phyloP scores from a whole-genome alignment of 371 early-diverging fungal species.

The Rhizopus arrhizus region DNA sequence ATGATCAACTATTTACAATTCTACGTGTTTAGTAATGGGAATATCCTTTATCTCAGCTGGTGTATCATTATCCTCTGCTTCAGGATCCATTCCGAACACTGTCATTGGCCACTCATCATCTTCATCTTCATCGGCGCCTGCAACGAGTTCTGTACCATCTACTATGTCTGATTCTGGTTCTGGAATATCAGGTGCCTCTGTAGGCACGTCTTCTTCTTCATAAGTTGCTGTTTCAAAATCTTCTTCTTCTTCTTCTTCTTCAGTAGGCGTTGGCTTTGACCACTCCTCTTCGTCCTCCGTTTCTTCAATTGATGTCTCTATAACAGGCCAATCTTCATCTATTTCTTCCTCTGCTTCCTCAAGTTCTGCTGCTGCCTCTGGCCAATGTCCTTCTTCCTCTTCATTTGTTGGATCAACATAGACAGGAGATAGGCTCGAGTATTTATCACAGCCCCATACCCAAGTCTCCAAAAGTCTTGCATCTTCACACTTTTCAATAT shows the following conservation, averaged over 20 bases:
- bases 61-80: constrained; percentile 10
- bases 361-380: neutral
- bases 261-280: neutral
- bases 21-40: constrained; percentile 12
- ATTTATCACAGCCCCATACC: constrained; percentile 16
- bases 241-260: constrained; percentile 5
- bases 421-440: too few species aligned
- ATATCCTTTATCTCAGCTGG: constrained; percentile 14
- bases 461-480: constrained; percentile 16
- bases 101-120: constrained; percentile 31
- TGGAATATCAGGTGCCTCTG: constrained; percentile 16
- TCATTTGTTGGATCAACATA: neutral
- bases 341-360: constrained; percentile 9
- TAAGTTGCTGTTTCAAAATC: neutral
- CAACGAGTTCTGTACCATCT: constrained; percentile 22
- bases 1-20: neutral
- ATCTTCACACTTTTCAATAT: constrained; percentile 13
- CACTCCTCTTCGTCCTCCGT: neutral
- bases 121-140: constrained; percentile 29
- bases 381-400: neutral
- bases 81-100: constrained; percentile 22
- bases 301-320: too few species aligned
- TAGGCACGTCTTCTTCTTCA: constrained; percentile 19
- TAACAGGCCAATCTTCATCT: neutral
- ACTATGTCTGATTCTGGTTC: constrained; percentile 27